These are phyloP conservation scores for Bidens hawaiensis DNA, from an alignment of 140 eudicot genomes.

Conservation along the genomic window DNA sequence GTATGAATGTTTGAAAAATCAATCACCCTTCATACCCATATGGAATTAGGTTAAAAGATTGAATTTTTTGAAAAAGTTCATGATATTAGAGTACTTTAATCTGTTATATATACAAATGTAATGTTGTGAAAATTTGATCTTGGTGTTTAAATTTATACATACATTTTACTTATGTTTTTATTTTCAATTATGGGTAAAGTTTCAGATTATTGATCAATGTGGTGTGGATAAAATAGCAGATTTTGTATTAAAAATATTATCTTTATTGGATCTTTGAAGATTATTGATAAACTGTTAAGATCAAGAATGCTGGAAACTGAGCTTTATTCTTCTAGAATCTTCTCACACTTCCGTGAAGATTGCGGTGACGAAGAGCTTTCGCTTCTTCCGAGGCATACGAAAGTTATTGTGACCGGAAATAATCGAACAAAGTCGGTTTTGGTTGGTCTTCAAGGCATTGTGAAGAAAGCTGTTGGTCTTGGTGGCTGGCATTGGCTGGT, in stretches of 20 bases:
- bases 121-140: neutral
- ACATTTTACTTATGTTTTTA: neutral
- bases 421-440: slow-evolving; percentile 72
- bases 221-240: neutral
- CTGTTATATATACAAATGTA: neutral
- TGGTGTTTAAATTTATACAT: neutral
- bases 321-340: slow-evolving; percentile 52
- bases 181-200: neutral
- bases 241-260: slow-evolving; percentile 1
- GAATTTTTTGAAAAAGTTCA: neutral
- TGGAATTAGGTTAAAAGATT: neutral
- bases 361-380: slow-evolving; percentile 74
- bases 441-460: slow-evolving; percentile 78
- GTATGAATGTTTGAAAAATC: slow-evolving; percentile 11
- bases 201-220: slow-evolving; percentile 13
- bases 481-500: slow-evolving; percentile 97
- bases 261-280: slow-evolving; percentile 8
- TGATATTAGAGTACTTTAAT: neutral
- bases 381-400: slow-evolving; percentile 71
- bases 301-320: slow-evolving; percentile 52
- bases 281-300: slow-evolving; percentile 7
- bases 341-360: slow-evolving; percentile 57
- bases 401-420: slow-evolving; percentile 65
- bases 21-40: neutral
- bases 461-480: slow-evolving; percentile 78